Percentiles rank a stretch among this genome's conserved stretches.
These are phyloP conservation scores for Lagerstroemia fauriei DNA, from an alignment of 441 rosid genomes.

Conservation along the genomic window DNA sequence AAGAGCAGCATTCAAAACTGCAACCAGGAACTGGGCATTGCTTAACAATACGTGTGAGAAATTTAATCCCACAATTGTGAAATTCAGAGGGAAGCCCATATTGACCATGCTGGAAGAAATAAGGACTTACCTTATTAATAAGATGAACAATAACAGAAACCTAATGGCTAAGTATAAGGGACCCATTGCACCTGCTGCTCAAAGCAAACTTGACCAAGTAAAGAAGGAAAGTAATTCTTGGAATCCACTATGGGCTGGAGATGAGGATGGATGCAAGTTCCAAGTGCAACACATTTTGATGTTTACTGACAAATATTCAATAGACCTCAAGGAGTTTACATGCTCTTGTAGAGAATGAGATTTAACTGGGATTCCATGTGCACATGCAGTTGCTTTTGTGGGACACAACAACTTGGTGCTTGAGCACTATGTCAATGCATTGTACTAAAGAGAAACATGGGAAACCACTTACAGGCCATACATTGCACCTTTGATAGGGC, in stretches of 20 bases:
- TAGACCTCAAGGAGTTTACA: neutral
- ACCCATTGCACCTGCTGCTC: neutral
- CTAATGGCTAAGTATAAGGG: neutral
- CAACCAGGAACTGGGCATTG: neutral
- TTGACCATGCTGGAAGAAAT: neutral
- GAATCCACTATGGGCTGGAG: neutral
- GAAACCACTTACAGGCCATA: neutral
- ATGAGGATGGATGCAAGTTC: neutral
- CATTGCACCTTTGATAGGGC: neutral
- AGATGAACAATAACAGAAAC: too few relatives aligned
- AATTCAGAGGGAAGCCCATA: neutral
- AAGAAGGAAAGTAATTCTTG: neutral
- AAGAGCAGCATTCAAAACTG: neutral
- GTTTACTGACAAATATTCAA: too few relatives aligned
- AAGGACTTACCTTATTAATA: neutral
- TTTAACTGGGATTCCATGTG: neutral
- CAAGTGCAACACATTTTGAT: neutral
- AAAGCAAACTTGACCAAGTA: neutral
- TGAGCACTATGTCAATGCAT: neutral
- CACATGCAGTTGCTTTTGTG: neutral
- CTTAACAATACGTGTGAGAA: neutral
- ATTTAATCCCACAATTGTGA: neutral
- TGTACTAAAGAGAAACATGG: neutral
- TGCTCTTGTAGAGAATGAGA: neutral
- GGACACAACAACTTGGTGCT: neutral